Percentiles rank a stretch among this genome's conserved stretches.
Evolutionary conservation across 2,329 filamentous ascomycete genomes (phyloP).

Genomic region (Aspergillus sp.): DNA sequence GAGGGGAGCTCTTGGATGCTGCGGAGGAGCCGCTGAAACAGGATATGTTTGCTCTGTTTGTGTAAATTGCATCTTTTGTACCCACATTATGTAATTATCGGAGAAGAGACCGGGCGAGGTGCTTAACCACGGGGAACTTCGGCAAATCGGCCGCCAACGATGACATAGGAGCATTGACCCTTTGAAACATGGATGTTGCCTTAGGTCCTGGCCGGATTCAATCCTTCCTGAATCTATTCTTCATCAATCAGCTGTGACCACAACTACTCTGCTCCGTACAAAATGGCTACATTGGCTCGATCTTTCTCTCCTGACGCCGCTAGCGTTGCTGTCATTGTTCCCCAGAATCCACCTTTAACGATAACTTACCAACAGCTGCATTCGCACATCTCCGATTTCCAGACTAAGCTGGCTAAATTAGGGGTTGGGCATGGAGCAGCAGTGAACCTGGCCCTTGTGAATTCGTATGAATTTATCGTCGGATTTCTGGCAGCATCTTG

Average conservation of each 20-base stretch:
- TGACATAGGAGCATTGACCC: neutral
- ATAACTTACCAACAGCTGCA: slow-evolving; percentile 69
- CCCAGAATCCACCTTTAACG: slow-evolving; percentile 62
- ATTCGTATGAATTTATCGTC: slow-evolving; percentile 85
- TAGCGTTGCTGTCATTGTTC: slow-evolving; percentile 70
- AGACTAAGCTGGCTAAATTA: slow-evolving; percentile 72
- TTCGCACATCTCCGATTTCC: slow-evolving; percentile 67
- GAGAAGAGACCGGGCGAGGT: neutral
- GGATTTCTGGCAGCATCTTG: slow-evolving; percentile 83
- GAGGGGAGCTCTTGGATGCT: neutral
- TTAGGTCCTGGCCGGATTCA: neutral
- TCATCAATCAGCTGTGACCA: neutral
- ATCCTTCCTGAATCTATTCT: neutral
- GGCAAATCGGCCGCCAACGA: slow-evolving; percentile 4
- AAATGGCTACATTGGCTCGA: slow-evolving; percentile 58
- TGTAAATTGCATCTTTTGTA: slow-evolving; percentile 12
- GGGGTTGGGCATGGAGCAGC: slow-evolving; percentile 69
- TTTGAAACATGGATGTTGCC: too few species aligned
- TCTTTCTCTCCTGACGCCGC: slow-evolving; percentile 54
- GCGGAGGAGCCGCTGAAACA: neutral
- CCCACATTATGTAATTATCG: neutral
- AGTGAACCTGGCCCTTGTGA: slow-evolving; percentile 79
- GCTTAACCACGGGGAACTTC: neutral
- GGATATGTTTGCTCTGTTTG: slow-evolving; percentile 19
- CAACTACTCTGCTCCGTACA: neutral